Base-by-base conservation (phyloP, 23 red algal species). In the Gracilaria domingensis region DNA sequence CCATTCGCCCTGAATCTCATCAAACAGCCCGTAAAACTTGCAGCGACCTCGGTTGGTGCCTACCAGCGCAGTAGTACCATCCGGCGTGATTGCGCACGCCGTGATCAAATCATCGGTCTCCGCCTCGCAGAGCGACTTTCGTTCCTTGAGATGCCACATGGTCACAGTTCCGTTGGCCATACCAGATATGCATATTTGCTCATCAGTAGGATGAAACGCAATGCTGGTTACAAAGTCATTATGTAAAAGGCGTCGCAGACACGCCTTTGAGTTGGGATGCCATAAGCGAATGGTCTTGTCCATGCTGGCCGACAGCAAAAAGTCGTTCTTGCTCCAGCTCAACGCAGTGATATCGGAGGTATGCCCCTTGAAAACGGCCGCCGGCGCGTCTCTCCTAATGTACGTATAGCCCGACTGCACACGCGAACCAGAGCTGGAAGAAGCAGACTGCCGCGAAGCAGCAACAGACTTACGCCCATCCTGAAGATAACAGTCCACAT, bases 241-340 rank as follows among this genome's bases (percentile, higher is more conserved):
- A 69, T 95, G 93, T 39, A 91, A 62, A 40, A 98, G 88, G 71
- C 93, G 79, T n/a, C 96, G 87, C 20, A 98, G 75, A 32, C 84
- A 88, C 23, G 85, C 75, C 32, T 66, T 81, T 26, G 91, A 83
- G 8, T 74, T 78, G 33, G 93, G 92, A 82, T 98, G 96, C 96
- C 96, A 98, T 57, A 98, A 58, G 16, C 96, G 88, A 40, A 95
- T 94, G 18, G 96, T 94, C 80, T 87, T 93, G 54, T 98, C 96
- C 93, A 92, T 88, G 21, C 89, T 91, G 4, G 77, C 93, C 18
- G 90, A 91, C 9, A 98, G 66, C 66, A 98, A 70, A 67, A 98
- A 98, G 57, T 95, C 80, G 66, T 95, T 93, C 81, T 90, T 87
- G 62, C 84, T 93, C 95, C 95, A 97, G 14, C 79, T 83, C 47